Base-by-base conservation (phyloP, 768 basidiomycete species). In the Macrocybe gigantea region DNA sequence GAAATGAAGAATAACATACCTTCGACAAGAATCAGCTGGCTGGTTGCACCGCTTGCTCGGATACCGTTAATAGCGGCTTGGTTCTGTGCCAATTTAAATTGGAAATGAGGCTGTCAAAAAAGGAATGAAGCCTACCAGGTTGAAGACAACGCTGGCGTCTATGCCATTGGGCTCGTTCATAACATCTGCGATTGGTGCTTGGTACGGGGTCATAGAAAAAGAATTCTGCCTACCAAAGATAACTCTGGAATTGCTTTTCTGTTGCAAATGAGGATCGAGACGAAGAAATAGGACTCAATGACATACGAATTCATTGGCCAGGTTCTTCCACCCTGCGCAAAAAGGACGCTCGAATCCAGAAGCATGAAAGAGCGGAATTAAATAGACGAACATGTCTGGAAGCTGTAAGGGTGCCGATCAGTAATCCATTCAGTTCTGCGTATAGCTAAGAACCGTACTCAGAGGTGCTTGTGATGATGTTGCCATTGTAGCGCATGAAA, bases 31-130 rank as follows among this genome's bases (percentile, higher is more conserved):
- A 76, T 76, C 11, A 75, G 64, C 49, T 76, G 76, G 6, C 65
- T 73, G 4, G 83, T 84, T 12, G 83, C 83, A 49, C 85, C 84
- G 36, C 67, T 68, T 7, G 77, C 62, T 55, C 83, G 73, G 54
- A 87, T 81, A 51, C 78, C 81, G 56, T 82, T 80, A 51, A 87
- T 67, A 5, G 79, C 81, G 37, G 79, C 79, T 74, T 85, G 84
- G 61, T 74, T 75, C 79, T 73, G 38, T 12, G 48, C 15, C 22
- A 22, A 31, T 38, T 7, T 38, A 41, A 6, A 14, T 37, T 32
- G 32, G 36, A 33, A 6, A 44, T 47, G 49, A 43, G 7, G 49
- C 37, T 41, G 11, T 13, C 11, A 39, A 7, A 32, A 48, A 43
- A 37, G 29, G 38, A 37, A 33, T n/a, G 33, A 37, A 22, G 49